Percentiles rank a stretch among this genome's conserved stretches.
phyloP scores from a whole-genome alignment of 2,329 filamentous ascomycete species.

The Trichophyton benhamiae region DNA sequence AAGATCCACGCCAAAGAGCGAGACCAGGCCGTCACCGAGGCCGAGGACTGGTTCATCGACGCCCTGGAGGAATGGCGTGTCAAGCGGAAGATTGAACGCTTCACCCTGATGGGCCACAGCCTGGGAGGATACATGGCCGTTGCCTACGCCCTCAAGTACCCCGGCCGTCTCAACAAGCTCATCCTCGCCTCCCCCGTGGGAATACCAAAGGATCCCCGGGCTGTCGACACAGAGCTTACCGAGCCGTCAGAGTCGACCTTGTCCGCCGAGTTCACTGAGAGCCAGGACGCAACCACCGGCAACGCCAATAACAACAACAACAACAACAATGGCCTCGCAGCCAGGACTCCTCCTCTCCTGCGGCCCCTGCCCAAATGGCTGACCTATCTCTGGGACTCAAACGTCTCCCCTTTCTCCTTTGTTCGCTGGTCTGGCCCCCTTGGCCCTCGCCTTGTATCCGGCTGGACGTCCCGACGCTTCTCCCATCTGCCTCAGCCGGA shows the following conservation, averaged over 20 bases:
- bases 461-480: slow-evolving; percentile 89
- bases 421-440: slow-evolving; percentile 80
- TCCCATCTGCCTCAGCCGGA: slow-evolving; percentile 72
- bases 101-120: slow-evolving; percentile 86
- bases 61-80: slow-evolving; percentile 92
- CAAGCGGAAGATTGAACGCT: slow-evolving; percentile 76
- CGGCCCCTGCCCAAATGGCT: slow-evolving; percentile 71
- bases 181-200: slow-evolving; percentile 91
- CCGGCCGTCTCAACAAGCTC: slow-evolving; percentile 85
- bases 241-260: slow-evolving; percentile 62
- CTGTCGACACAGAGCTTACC: slow-evolving; percentile 66
- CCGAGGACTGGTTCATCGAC: slow-evolving; percentile 92
- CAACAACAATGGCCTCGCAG: slow-evolving; percentile 22
- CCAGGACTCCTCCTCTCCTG: slow-evolving; percentile 36
- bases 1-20: slow-evolving; percentile 71
- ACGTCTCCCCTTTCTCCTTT: slow-evolving; percentile 86
- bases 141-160: slow-evolving; percentile 92
- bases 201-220: slow-evolving; percentile 87
- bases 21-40: slow-evolving; percentile 69
- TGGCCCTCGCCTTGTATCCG: slow-evolving; percentile 81
- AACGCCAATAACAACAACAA: slow-evolving; percentile 10
- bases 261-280: slow-evolving; percentile 66
- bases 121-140: slow-evolving; percentile 90
- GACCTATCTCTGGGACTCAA: slow-evolving; percentile 90
- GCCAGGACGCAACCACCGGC: slow-evolving; percentile 38